Evolutionary conservation across 2,329 filamentous ascomycete genomes (phyloP), one percentile per base, ranked within the genome.

Genomic region (Curvularia spicifera): DNA sequence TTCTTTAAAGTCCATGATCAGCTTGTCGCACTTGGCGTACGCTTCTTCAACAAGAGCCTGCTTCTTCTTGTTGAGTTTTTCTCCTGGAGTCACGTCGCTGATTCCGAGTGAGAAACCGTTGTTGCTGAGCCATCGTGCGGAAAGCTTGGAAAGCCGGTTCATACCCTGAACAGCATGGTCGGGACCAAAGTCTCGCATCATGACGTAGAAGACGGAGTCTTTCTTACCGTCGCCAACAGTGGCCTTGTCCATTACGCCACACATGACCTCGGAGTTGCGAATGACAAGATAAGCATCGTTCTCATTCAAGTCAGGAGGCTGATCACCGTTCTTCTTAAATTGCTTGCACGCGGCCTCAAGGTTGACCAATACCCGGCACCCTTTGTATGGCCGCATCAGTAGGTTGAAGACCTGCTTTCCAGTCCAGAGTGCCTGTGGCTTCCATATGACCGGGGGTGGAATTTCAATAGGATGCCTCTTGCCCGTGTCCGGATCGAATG

Each of bases 221-320:
- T 99, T 99, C 82, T 98, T 98, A 69, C 95, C 95, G 5, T 91
- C 88, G 67, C 95, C 95, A n/a, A 99, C 91, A 0, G 93, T 98
- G 1, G 91, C 91, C 79, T 99, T 99, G 81, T 99, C 95, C 93
- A 98, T 97, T 59, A 89, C 86, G 60, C 95, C 95, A 72, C 94
- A 98, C 91, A 99, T 96, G 61, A 98, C 88, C 75, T 97, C 93
- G 0, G 94, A 98, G 74, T 99, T 98, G 56, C 94, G 90, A 61
- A 99, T 89, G 13, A 97, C 92, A 9, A 99, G 82, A 85, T 91
- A 98, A 7, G 89, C 88, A 75, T 99, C 95, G 45, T 80, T 77
- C 24, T 77, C 70, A 65, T 95, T 91, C 15, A 90, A 87, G 70
- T 94, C 91, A 80, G 96, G 88, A 63, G 91, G 88, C 1, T 88